Conservation (phyloP, 73 alveolate species). For the Urostyla sp. region DNA sequence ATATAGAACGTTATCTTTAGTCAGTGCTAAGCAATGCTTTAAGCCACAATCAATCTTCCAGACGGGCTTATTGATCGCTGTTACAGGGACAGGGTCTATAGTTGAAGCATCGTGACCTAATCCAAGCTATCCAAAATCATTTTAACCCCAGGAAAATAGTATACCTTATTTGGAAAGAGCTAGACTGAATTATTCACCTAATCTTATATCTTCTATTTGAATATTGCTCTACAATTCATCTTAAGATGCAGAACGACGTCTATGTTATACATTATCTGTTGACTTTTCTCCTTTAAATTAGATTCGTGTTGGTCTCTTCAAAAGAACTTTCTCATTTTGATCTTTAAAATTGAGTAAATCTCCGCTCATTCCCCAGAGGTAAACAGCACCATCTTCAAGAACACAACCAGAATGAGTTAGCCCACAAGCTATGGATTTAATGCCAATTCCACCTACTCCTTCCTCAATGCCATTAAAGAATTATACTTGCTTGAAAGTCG, state of each 20-base stretch:
- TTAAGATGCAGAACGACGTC: constrained; percentile 41
- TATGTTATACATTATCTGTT: constrained; percentile 18
- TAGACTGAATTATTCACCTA: constrained; percentile 84
- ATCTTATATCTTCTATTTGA: constrained; percentile 40
- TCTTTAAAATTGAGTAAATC: constrained; percentile 52
- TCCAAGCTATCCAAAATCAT: constrained; percentile 91
- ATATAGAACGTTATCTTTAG: constrained; percentile 68
- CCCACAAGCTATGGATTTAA: constrained; percentile 62
- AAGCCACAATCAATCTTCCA: constrained; percentile 77
- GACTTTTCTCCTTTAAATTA: constrained; percentile 27
- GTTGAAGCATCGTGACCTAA: constrained; percentile 81
- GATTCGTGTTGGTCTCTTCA: constrained; percentile 56
- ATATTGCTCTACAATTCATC: not conserved
- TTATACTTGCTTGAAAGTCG: constrained; percentile 54
- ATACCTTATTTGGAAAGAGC: constrained; percentile 78
- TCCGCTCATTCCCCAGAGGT: constrained; percentile 73
- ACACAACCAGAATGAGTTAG: constrained; percentile 60
- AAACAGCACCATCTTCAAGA: constrained; percentile 49
- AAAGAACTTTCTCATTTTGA: constrained; percentile 29
- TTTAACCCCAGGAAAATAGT: constrained; percentile 89
- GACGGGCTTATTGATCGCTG: constrained; percentile 1
- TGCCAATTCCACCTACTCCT: constrained; percentile 34
- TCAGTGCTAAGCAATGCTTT: constrained; percentile 77
- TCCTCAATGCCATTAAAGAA: constrained; percentile 41
- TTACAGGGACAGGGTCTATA: constrained; percentile 60